Evolutionary conservation across 768 basidiomycete genomes (phyloP), one percentile per base, ranked within the genome.

Genomic region (Termitomyces sp.): DNA sequence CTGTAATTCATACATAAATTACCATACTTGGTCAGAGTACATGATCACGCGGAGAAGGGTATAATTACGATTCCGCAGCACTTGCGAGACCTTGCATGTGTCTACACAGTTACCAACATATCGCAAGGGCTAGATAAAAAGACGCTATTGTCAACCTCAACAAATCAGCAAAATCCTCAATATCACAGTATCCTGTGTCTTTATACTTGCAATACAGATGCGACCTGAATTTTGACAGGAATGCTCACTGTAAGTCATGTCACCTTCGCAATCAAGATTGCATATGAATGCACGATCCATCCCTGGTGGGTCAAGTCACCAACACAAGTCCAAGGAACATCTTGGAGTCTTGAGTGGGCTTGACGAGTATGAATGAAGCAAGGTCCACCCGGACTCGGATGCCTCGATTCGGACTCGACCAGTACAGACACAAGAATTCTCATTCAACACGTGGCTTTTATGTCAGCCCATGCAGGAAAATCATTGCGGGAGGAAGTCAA

Each of bases 401-500:
- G 49, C 35, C 13, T 36, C 24, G 18, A 24, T 22, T 44, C 43
- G 43, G 43, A 13, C 22, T 44, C 22, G 16, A 26, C 35, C 33
- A 51, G 16, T 18, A 20, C 28, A 16, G 26, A 51, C 22, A 28
- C 36, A 5, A 51, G 18, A 6, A 53, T 53, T 28, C n/a, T 20
- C 18, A 50, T 22, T 33, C 47, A 55, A 57, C 53, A 14, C 43
- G 43, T 52, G 56, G 20, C 48, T 44, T 30, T 35, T 49, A 58
- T 57, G 38, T 41, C 13, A 38, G 35, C 20, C 40, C 38, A 51
- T 20, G 36, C 30, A 14, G 50, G 36, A 51, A 20, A n/a, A 24
- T 38, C 13, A 40, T 40, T 38, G 38, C 16, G 26, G 26, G 11
- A 26, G 16, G 26, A 52, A 40, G 16, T n/a, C 30, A 20, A 48